Conservation (phyloP, 2,329 filamentous ascomycete genomes). For the Colletotrichum karsti region DNA sequence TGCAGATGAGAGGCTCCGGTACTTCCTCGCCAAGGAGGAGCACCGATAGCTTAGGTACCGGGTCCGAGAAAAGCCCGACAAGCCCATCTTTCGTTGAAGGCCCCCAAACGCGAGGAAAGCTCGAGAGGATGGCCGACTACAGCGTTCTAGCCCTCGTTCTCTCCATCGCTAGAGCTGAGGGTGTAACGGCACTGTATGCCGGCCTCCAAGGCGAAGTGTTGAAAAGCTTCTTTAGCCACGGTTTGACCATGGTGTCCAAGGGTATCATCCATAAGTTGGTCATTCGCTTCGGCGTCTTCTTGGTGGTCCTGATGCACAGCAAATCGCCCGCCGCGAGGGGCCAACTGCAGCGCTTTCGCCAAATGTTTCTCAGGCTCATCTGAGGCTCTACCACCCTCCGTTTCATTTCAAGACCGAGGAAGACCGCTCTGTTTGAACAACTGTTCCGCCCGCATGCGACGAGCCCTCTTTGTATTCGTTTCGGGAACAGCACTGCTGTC, state of each 20-base stretch:
- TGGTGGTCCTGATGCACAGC: slow-evolving; percentile 19
- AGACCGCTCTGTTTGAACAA: no score
- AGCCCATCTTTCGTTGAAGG: background rate
- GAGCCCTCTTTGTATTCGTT: no score
- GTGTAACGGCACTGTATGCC: slow-evolving; percentile 75
- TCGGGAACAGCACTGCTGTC: no score
- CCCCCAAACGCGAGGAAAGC: background rate
- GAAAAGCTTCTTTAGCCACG: slow-evolving; percentile 87
- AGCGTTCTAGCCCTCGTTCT: slow-evolving; percentile 73
- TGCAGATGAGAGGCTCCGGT: slow-evolving; percentile 64
- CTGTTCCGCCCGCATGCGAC: no score
- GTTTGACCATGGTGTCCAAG: slow-evolving; percentile 88
- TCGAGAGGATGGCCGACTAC: slow-evolving; percentile 38
- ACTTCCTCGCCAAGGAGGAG: slow-evolving; percentile 23
- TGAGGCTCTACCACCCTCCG: background rate
- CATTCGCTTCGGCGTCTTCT: slow-evolving; percentile 74
- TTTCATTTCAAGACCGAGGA: background rate
- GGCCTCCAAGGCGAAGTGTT: slow-evolving; percentile 80
- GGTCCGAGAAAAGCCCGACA: background rate
- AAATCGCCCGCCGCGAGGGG: slow-evolving; percentile 15
- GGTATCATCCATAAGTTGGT: slow-evolving; percentile 78
- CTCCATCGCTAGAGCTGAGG: slow-evolving; percentile 69
- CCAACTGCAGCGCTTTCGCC: slow-evolving; percentile 32
- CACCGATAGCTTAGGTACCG: slow-evolving; percentile 30
- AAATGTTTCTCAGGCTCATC: background rate